Percentiles rank a stretch among this genome's conserved stretches.
Evolutionary conservation across 2,329 filamentous ascomycete genomes (phyloP).

Genomic region (Lecanicillium sp.): DNA sequence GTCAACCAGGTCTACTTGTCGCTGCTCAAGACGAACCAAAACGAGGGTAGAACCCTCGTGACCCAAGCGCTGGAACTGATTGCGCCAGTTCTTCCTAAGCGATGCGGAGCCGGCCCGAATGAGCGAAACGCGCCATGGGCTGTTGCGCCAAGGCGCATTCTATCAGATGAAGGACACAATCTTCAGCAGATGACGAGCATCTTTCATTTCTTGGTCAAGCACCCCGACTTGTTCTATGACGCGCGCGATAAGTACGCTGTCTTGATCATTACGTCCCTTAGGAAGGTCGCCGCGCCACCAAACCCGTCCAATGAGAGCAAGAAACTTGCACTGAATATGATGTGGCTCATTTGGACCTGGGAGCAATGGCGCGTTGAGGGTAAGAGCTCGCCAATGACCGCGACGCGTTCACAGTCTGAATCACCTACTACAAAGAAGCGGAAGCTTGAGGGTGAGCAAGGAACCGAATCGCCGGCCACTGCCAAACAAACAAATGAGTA

Average conservation of each 20-base stretch:
- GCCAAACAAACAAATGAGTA: constrained; percentile 50
- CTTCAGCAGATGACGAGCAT: constrained; percentile 94
- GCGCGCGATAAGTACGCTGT: constrained; percentile 84
- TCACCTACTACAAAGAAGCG: constrained; percentile 71
- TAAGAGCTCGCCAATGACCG: constrained; percentile 23
- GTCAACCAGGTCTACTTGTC: constrained; percentile 92
- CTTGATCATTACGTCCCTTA: constrained; percentile 78
- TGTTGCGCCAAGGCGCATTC: constrained; percentile 77
- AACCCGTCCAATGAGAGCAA: constrained; percentile 87
- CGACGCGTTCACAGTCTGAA: constrained; percentile 40
- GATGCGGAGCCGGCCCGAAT: constrained; percentile 58
- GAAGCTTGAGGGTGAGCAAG: constrained; percentile 58
- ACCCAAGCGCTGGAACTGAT: constrained; percentile 92
- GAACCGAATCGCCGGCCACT: constrained; percentile 46
- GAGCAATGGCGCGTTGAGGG: constrained; percentile 74
- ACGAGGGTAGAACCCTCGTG: constrained; percentile 84
- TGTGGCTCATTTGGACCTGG: constrained; percentile 87
- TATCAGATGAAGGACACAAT: constrained; percentile 91
- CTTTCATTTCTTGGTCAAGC: constrained; percentile 90
- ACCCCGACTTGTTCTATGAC: constrained; percentile 91
- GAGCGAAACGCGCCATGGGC: constrained; percentile 82
- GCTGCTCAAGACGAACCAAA: constrained; percentile 84
- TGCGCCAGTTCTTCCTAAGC: constrained; percentile 85
- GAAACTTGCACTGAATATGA: constrained; percentile 82
- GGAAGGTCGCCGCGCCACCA: constrained; percentile 77